These are phyloP conservation scores for Diutina rugosa DNA, from an alignment of 1,139 yeast species.

Conservation along the genomic window DNA sequence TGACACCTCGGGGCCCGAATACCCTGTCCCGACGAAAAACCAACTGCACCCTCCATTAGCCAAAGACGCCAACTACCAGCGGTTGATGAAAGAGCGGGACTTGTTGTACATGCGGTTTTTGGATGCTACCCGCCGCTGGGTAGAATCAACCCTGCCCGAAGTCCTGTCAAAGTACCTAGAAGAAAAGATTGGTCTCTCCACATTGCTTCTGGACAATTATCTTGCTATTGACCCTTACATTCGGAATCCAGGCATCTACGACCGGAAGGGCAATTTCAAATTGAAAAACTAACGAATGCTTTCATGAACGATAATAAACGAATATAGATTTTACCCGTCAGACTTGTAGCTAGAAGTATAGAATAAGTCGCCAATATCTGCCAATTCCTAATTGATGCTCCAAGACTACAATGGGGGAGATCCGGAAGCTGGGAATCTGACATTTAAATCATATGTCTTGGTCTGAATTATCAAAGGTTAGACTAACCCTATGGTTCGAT, in stretches of 20 bases:
- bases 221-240: slow-evolving; percentile 56
- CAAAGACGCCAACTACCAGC: slow-evolving; percentile 23
- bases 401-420: too few relatives aligned
- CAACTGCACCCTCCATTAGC: slow-evolving; percentile 13
- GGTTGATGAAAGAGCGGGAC: slow-evolving; percentile 26
- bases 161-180: slow-evolving; percentile 27
- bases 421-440: too few relatives aligned
- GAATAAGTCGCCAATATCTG: too few relatives aligned
- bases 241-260: slow-evolving; percentile 56
- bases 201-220: slow-evolving; percentile 42
- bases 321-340: background rate
- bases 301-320: background rate
- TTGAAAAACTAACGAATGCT: background rate
- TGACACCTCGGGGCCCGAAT: slow-evolving; percentile 40
- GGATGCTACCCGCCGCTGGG: slow-evolving; percentile 51
- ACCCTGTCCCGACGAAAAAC: slow-evolving; percentile 33
- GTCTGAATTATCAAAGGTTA: too few relatives aligned
- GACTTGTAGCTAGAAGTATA: too few relatives aligned
- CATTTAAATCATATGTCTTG: too few relatives aligned
- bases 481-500: too few relatives aligned
- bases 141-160: slow-evolving; percentile 34
- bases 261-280: slow-evolving; percentile 22
- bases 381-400: too few relatives aligned
- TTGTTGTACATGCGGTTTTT: slow-evolving; percentile 35
- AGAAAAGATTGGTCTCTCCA: slow-evolving; percentile 37